Base-by-base conservation (phyloP, 345 rosid genomes). In the Brassica napus region DNA sequence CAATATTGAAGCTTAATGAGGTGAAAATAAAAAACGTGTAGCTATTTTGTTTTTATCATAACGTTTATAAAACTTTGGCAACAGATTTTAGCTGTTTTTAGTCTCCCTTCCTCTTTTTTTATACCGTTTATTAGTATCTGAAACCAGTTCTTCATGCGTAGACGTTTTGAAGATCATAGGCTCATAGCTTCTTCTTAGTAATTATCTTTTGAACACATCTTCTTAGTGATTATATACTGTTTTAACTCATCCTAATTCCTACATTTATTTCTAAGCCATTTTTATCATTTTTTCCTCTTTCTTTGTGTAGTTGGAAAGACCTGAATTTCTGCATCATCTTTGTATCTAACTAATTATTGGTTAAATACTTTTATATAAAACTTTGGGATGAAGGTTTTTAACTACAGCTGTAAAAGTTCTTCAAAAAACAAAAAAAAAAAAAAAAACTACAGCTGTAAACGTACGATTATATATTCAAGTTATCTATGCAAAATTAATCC, bases 21-120 rank as follows among this genome's bases (percentile, higher is more conserved):
- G 57, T n/a, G 18, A 49, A 49, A n/a, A 49, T 49, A 7, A 49
- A 49, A 49, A 80, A 80, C 80, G 72, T 71, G 77, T 75, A 63
- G 74, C 57, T 28, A 42, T 68, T 73, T 44, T 80, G 18, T 28
- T 68, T 68, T 37, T 69, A 79, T 69, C 8, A 28, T 69, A 80
- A 79, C 70, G 82, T 68, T 68, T 68, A 35, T 66, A 47, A 35
- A 8, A 74, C 18, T 74, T 74, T 54, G 60, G 35, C 65, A 73
- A 62, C 71, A 52, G 24, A 28, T 31, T 54, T 75, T 37, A 72
- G 65, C 75, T 69, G 78, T 68, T 73, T 78, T 44, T 61, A 47
- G 42, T 61, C 28, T 69, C n/a, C 28, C 6, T 21, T 23, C n/a
- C 52, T 21, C 52, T 21, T 23, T 65, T 5, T 5, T 5, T 58